Evolutionary conservation across 768 basidiomycete species (phyloP), one percentile per base, ranked within the genome.

Genomic region (Boletellus ananiceps): DNA sequence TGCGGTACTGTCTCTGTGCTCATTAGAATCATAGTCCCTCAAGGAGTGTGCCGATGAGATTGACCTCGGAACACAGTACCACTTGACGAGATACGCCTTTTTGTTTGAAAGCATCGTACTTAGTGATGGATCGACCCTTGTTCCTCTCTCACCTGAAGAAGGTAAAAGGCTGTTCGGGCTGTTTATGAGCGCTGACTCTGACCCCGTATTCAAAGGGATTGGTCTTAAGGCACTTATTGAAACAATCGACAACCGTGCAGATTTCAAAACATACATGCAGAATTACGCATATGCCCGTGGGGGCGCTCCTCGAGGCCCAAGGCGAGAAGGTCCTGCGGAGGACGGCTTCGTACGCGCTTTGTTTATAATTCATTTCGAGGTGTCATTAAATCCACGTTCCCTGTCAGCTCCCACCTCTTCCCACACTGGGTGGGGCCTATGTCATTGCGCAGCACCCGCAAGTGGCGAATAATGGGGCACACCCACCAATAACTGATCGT

Each of bases 221-320:
- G 93, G 95, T 12, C 71, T 99, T 42, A 95, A 95, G 66, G 74
- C 85, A 2, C 81, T 90, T 19, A 85, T 88, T 50, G 94, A 97
- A 65, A 80, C 82, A 5, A 96, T 99, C 57, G 95, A 99, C 69
- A 93, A 93, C 59, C 82, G 93, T 34, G 77, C 84, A 32, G 96
- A 99, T 69, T 98, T 99, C 73, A 95, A 88, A 71, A 82, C 79
- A 8, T 99, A 86, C 65, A 97, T 99, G 94, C 92, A 96, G 64
- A 93, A 96, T 64, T 99, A 95, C 63, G 86, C 89, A 0, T 92
- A 94, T 61, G 92, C 92, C 25, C 87, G 88, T 52, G 88, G 86
- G 11, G 73, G 77, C 42, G 69, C 65, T 34, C 71, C 73, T 13
- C 75, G 83, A 34, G 91, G 88, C n/a, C 91, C 89, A 25, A 77